phyloP scores from a whole-genome alignment of 768 basidiomycete species.

The Tulasnella sp. region DNA sequence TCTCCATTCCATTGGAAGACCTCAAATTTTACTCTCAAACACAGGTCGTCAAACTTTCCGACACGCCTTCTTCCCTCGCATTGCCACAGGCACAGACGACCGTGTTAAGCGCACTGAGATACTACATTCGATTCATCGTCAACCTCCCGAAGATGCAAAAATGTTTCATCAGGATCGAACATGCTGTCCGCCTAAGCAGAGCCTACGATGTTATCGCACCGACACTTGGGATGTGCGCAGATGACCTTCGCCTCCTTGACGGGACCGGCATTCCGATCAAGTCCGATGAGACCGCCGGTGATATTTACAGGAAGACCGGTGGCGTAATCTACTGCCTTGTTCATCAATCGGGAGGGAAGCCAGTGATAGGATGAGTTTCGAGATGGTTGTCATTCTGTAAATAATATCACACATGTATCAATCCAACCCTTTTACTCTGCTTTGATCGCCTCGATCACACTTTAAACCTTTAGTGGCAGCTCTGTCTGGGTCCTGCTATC shows the following conservation, averaged over 20 bases:
- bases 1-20: not conserved
- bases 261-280: not conserved
- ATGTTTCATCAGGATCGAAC: not conserved
- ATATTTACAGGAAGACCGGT: not conserved
- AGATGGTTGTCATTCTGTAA: not conserved
- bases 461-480: constrained; percentile 33
- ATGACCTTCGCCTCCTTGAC: not conserved
- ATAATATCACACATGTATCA: not conserved
- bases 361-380: not conserved
- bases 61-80: not conserved
- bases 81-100: not conserved
- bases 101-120: not conserved
- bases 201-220: not conserved
- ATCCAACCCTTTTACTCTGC: not conserved
- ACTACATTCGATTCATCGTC: not conserved
- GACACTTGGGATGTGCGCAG: no score
- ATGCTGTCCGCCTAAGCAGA: not conserved
- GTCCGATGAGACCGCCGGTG: not conserved
- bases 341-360: not conserved
- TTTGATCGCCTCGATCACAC: not conserved
- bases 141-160: not conserved
- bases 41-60: not conserved
- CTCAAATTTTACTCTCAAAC: not conserved
- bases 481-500: not conserved
- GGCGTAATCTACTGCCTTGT: not conserved